Conservation (phyloP, 2,329 filamentous ascomycete species). For the Cladosporium sp. region DNA sequence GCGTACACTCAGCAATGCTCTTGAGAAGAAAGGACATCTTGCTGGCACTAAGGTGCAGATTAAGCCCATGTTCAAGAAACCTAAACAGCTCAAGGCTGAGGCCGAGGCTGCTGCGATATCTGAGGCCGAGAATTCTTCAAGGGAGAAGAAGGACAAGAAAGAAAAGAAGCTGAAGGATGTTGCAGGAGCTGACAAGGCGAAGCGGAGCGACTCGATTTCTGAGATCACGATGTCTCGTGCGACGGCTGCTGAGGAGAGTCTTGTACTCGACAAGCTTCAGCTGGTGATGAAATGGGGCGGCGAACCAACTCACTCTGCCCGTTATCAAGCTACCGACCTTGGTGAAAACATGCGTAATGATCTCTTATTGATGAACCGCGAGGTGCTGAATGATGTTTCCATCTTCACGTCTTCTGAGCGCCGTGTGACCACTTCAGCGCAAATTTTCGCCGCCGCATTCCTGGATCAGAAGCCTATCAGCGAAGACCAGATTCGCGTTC, state of each 20-base stretch:
- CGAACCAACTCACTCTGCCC: constrained; percentile 92
- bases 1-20: constrained; percentile 75
- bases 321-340: constrained; percentile 92
- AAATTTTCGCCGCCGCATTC: constrained; percentile 92
- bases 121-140: constrained; percentile 16
- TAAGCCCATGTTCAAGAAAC: constrained; percentile 97
- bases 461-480: constrained; percentile 80
- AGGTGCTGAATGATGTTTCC: constrained; percentile 85
- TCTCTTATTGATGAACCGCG: constrained; percentile 83
- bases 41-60: constrained; percentile 97
- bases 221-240: constrained; percentile 91
- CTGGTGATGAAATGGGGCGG: constrained; percentile 99
- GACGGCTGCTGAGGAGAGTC: constrained; percentile 85
- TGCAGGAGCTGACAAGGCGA: constrained; percentile 18
- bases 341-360: constrained; percentile 96
- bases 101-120: constrained; percentile 49
- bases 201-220: constrained; percentile 77
- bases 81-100: constrained; percentile 48
- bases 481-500: constrained; percentile 80
- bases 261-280: constrained; percentile 92
- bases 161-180: constrained; percentile 14
- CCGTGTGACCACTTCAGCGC: constrained; percentile 89
- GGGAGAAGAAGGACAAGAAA: constrained; percentile 51
- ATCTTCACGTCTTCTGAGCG: constrained; percentile 96
- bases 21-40: constrained; percentile 90